phyloP scores from a whole-genome alignment of 441 rosid species.

The Brassica hybrid region DNA sequence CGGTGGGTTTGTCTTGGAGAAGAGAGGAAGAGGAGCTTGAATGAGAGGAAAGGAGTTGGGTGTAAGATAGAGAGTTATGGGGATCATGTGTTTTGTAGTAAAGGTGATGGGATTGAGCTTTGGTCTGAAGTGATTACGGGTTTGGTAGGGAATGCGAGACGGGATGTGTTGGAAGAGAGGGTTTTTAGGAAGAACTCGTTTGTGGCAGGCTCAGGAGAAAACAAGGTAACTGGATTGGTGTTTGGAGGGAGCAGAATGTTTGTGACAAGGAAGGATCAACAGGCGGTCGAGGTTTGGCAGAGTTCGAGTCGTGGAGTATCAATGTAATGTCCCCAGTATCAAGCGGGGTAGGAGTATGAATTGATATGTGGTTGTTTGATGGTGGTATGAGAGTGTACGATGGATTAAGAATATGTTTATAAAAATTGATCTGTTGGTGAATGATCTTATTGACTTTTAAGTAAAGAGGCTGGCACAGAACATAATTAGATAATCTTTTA shows the following conservation, averaged over 20 bases:
- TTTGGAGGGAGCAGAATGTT: conserved; percentile 93
- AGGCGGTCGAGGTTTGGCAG: conserved; percentile 88
- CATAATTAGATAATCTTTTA: neutral
- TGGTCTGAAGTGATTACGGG: conserved; percentile 83
- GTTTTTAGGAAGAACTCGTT: conserved; percentile 74
- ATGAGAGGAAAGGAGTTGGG: conserved; percentile 77
- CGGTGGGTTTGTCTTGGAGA: conserved; percentile 83
- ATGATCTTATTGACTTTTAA: neutral
- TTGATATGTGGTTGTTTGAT: neutral
- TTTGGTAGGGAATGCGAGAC: conserved; percentile 40
- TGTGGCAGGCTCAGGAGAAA: conserved; percentile 57
- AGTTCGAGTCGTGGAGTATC: conserved; percentile 51
- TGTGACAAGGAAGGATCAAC: conserved; percentile 69
- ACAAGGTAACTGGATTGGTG: conserved; percentile 61
- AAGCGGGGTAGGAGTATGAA: neutral
- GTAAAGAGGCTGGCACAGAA: neutral
- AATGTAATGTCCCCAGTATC: conserved; percentile 9
- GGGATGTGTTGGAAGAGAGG: conserved; percentile 53
- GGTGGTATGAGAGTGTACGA: neutral
- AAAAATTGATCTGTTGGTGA: neutral
- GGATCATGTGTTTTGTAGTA: conserved; percentile 73
- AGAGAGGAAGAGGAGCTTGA: conserved; percentile 47
- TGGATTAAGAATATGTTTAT: neutral
- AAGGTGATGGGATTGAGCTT: conserved; percentile 69
- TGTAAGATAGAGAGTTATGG: conserved; percentile 80